phyloP scores from a whole-genome alignment of 805 yeast species.

The Suhomyces pyralidae region DNA sequence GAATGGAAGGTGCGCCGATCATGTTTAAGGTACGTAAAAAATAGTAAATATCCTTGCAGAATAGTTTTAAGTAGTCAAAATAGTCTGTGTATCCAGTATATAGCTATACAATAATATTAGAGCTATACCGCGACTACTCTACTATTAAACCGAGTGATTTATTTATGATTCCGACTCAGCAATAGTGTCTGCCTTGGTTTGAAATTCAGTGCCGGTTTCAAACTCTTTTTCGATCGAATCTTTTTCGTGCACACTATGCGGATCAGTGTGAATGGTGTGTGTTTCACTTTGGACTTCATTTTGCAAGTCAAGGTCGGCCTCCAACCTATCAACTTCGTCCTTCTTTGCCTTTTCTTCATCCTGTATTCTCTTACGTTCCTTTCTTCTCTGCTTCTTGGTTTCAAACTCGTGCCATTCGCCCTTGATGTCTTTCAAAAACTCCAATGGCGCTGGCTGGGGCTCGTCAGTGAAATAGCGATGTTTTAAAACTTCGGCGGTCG shows the following conservation, averaged over 20 bases:
- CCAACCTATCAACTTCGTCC: not conserved
- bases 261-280: not conserved
- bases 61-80: not conserved
- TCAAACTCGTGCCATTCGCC: slow-evolving; percentile 99
- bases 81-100: not conserved
- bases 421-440: slow-evolving; percentile 49
- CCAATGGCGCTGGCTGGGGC: slow-evolving; percentile 62
- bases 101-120: too few relatives aligned
- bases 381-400: slow-evolving; percentile 72
- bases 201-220: not conserved
- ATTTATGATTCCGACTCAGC: not conserved
- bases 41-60: not conserved
- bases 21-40: not conserved
- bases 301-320: not conserved
- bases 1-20: not conserved
- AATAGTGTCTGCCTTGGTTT: not conserved
- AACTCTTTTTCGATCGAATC: not conserved
- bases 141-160: too few relatives aligned
- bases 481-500: slow-evolving; percentile 65
- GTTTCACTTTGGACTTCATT: not conserved
- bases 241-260: not conserved
- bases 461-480: slow-evolving; percentile 70
- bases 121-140: not conserved
- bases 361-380: slow-evolving; percentile 40
- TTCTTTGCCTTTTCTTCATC: slow-evolving; percentile 19